Conservation (phyloP, 2,329 filamentous ascomycete species). For the Ophiostoma novo-ulmi region DNA sequence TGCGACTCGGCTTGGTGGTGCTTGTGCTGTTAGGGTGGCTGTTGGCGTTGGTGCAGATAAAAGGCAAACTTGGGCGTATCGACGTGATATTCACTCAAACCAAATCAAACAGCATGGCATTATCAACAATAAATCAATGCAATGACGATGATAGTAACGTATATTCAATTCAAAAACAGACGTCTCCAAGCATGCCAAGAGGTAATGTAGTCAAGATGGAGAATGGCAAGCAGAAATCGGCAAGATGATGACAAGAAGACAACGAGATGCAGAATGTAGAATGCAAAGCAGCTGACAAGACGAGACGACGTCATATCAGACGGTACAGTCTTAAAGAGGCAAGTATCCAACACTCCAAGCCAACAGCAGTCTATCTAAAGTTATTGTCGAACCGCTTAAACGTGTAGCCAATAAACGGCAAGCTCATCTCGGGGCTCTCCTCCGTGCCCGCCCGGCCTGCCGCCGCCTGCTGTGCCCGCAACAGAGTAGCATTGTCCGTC, state of each 20-base stretch:
- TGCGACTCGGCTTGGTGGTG: not conserved
- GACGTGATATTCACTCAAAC: no score
- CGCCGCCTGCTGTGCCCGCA: constrained; percentile 73
- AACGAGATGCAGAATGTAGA: no score
- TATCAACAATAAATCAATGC: not conserved
- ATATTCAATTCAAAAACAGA: not conserved
- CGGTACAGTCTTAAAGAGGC: not conserved
- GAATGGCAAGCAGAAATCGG: not conserved
- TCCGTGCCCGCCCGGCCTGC: constrained; percentile 55
- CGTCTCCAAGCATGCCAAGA: not conserved
- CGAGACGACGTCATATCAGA: not conserved
- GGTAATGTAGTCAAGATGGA: not conserved
- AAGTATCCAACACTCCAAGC: not conserved
- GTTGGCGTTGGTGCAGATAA: not conserved
- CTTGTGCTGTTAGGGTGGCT: not conserved
- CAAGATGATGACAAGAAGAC: not conserved
- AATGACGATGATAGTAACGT: not conserved
- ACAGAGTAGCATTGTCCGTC: constrained; percentile 81
- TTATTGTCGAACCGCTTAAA: constrained; percentile 92
- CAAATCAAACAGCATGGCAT: not conserved
- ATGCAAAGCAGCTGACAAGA: not conserved
- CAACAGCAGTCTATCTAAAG: constrained; percentile 44
- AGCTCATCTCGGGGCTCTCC: constrained; percentile 86
- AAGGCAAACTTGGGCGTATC: not conserved
- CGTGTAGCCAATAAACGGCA: constrained; percentile 94